Base-by-base conservation (phyloP, 2,329 filamentous ascomycete species). In the Fusarium neocosmosporiellum region DNA sequence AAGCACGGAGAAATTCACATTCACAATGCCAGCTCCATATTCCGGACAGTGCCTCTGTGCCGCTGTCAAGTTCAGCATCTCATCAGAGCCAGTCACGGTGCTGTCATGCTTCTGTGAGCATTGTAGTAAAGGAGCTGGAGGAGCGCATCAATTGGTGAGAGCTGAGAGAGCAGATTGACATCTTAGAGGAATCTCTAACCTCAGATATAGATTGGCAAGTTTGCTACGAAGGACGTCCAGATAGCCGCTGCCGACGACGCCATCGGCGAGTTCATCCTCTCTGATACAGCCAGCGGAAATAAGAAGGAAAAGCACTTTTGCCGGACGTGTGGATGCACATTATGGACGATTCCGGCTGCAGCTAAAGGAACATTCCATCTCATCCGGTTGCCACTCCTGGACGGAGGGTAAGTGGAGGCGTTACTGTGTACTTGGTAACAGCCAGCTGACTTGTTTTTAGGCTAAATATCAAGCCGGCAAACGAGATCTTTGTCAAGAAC, bases 401-500 rank as follows among this genome's bases (percentile, higher is more conserved):
- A 75, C 2, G 53, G 59, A 57, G 73, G 78, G 78, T 81, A 63
- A 58, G 77, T 71, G n/a, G 20, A 4, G 16, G 29, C 16, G 14
- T n/a, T 37, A 33, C 3, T 9, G 3, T 9, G 5, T 16, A 27
- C 22, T 39, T 5, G 22, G 18, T 6, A 14, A 14, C 27, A 8
- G 13, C 14, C 4, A 33, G 16, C 67, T 69, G 37, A 73, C 20
- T 7, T 5, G 1, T 4, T 8, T 48, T 59, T 41, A 74, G 74
- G 10, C 59, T 72, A 31, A 55, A 70, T 20, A 24, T 78, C 5
- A 53, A 68, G 16, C 77, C 78, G 6, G 53, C 57, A n/a, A 74
- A 63, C 63, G 79, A 81, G 27, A 75, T 81, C n/a, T 80, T 79
- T 33, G 65, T 76, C 48, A 79, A 69, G 22, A 74, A 77, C 57